A percentile compares a stretch with the other conserved stretches of the same genome.
These are phyloP conservation scores for Torulaspora franciscae DNA, from an alignment of 805 yeast genomes.

Conservation along the genomic window DNA sequence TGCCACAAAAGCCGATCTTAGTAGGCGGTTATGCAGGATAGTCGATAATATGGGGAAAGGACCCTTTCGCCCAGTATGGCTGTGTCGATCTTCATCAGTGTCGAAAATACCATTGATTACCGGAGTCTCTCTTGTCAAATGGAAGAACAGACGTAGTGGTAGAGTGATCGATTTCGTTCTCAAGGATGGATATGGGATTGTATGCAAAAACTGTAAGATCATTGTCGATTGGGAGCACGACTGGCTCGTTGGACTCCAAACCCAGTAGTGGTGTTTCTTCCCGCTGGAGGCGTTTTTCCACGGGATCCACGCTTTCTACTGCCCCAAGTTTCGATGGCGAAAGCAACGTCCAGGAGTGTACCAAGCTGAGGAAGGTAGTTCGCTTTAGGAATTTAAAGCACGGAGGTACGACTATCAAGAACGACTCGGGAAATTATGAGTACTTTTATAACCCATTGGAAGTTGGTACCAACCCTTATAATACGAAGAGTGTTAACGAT, in stretches of 20 bases:
- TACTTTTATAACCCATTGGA: slow-evolving; percentile 19
- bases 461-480: slow-evolving; percentile 16
- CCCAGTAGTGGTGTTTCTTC: neutral
- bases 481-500: slow-evolving; percentile 5
- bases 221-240: slow-evolving; percentile 5
- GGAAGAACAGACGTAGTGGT: neutral
- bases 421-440: slow-evolving; percentile 16
- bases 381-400: slow-evolving; percentile 17
- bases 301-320: neutral
- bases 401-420: slow-evolving; percentile 22
- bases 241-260: neutral
- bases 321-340: neutral
- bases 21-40: neutral
- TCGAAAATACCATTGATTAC: no score
- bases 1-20: slow-evolving; percentile 1
- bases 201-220: slow-evolving; percentile 6
- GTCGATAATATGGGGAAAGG: neutral
- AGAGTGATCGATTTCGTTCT: neutral
- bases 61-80: neutral
- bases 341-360: neutral
- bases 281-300: slow-evolving; percentile 1
- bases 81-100: neutral
- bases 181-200: neutral
- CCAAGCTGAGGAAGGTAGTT: slow-evolving; percentile 11
- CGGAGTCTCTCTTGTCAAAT: neutral